Evolutionary conservation across 495 filamentous ascomycete species (phyloP).

Genomic region (Aspergillus egyptiacus): DNA sequence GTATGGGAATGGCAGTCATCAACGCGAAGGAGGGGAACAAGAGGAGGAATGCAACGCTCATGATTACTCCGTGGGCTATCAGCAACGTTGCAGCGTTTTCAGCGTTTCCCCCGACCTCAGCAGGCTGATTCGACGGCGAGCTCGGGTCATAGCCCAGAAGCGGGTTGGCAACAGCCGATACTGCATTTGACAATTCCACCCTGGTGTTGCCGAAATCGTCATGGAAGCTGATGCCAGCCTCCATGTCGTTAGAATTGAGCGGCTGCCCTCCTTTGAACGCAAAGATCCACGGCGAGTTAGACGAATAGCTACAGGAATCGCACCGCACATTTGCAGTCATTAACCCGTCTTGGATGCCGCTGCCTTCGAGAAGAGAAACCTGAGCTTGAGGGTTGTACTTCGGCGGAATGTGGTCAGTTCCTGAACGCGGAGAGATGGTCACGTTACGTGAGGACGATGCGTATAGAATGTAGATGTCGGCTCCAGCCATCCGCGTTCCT

Average conservation of each 20-base stretch:
- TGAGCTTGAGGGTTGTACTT: slow-evolving; percentile 42
- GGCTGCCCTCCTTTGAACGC: slow-evolving; percentile 54
- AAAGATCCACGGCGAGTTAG: slow-evolving; percentile 56
- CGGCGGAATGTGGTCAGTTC: slow-evolving; percentile 49
- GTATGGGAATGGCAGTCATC: slow-evolving; percentile 31
- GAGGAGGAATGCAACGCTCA: slow-evolving; percentile 34
- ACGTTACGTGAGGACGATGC: slow-evolving; percentile 46
- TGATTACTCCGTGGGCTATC: slow-evolving; percentile 33
- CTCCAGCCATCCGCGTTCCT: slow-evolving; percentile 53
- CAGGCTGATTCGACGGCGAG: not conserved
- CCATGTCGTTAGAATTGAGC: slow-evolving; percentile 46
- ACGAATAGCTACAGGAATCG: slow-evolving; percentile 47
- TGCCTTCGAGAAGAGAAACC: slow-evolving; percentile 54
- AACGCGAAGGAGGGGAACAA: slow-evolving; percentile 45
- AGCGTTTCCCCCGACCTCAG: not conserved
- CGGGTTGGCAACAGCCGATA: slow-evolving; percentile 50
- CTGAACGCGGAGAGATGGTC: slow-evolving; percentile 59
- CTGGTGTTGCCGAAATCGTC: slow-evolving; percentile 42
- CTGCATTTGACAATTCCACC: slow-evolving; percentile 50
- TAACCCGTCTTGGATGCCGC: slow-evolving; percentile 44
- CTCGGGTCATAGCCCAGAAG: slow-evolving; percentile 34
- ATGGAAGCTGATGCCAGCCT: slow-evolving; percentile 53
- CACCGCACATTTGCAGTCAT: slow-evolving; percentile 62
- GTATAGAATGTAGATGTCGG: slow-evolving; percentile 68
- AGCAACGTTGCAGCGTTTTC: slow-evolving; percentile 13